Evolutionary conservation across 2,329 filamentous ascomycete genomes (phyloP), one percentile per base, ranked within the genome.

Genomic region (Furcasterigmium furcatum): DNA sequence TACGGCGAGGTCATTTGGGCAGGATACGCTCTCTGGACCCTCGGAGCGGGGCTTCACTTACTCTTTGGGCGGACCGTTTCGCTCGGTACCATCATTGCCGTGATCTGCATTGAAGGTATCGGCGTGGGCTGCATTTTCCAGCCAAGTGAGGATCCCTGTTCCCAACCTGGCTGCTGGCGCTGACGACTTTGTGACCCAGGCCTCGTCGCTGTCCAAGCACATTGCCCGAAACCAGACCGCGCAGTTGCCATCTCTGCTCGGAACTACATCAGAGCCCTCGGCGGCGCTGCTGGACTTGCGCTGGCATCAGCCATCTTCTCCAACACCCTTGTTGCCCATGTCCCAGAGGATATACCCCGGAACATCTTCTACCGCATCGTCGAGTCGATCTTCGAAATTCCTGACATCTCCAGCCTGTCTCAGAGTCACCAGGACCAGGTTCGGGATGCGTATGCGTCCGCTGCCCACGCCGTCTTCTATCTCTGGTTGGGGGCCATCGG

Each of bases 241-340:
- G 82, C 82, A 1, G 76, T 85, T 2, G 74, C 83, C 18, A 84
- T 83, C 27, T 79, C 77, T 3, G 74, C 76, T 42, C 71, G 82
- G 1, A 85, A 85, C 52, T 85, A 85, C 56, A 70, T 84, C 48
- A 74, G 82, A 7, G 76, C 73, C 38, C 64, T 79, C 4, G 81
- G 82, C 9, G 81, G 80, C 20, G 69, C 79, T 2, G 68, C 74
- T 13, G 80, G 81, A 0, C 69, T 85, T 0, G 79, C 79, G 0
- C 63, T 83, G 8, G 77, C 75, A 0, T 78, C 77, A 2, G 76
- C 77, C 3, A 62, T 82, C 3, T 52, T 67, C 9, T 64, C 65
- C 39, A 60, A 58, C 3, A 51, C 56, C 4, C 46, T 66, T 9
- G 48, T 56, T 20, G 49, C 49, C 1, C 50, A 53, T 3, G 48